Percentiles rank a stretch among this genome's conserved stretches.
These are phyloP conservation scores for Ganoderma lingzhi DNA, from an alignment of 1,284 basidiomycete species.

Conservation along the genomic window DNA sequence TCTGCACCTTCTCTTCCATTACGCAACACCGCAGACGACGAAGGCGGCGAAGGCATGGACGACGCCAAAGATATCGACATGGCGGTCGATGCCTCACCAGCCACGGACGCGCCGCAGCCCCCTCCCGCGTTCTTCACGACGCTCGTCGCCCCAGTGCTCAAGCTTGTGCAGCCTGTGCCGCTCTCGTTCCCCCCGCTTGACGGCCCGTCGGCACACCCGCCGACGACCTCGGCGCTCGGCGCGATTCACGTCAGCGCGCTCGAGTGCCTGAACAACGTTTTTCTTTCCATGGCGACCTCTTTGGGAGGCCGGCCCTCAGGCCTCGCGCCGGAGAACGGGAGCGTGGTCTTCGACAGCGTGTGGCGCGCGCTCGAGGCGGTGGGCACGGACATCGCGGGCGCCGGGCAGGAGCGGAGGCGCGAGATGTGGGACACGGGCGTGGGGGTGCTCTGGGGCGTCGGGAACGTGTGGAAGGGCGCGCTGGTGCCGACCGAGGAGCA, in stretches of 20 bases:
- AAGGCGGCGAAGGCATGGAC: constrained; percentile 46
- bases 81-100: constrained; percentile 37
- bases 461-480: constrained; percentile 69
- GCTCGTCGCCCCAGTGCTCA: constrained; percentile 68
- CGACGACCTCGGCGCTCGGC: constrained; percentile 84
- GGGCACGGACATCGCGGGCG: constrained; percentile 61
- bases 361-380: constrained; percentile 64
- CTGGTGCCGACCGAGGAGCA: constrained; percentile 67
- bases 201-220: constrained; percentile 77
- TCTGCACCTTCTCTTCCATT: background rate
- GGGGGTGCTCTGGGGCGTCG: constrained; percentile 84
- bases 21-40: constrained; percentile 14
- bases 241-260: constrained; percentile 86
- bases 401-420: constrained; percentile 70
- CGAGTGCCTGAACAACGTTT: constrained; percentile 92
- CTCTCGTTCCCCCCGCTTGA: constrained; percentile 84
- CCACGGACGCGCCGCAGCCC: constrained; percentile 30
- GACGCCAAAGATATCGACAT: constrained; percentile 47
- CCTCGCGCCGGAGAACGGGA: constrained; percentile 58
- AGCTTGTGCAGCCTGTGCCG: constrained; percentile 73
- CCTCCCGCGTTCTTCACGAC: constrained; percentile 51
- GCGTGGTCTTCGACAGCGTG: constrained; percentile 65
- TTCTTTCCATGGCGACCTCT: constrained; percentile 72
- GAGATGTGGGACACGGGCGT: constrained; percentile 79
- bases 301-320: constrained; percentile 40